Conservation (phyloP, 139 green algal species). For the Dunaliella primolecta region DNA sequence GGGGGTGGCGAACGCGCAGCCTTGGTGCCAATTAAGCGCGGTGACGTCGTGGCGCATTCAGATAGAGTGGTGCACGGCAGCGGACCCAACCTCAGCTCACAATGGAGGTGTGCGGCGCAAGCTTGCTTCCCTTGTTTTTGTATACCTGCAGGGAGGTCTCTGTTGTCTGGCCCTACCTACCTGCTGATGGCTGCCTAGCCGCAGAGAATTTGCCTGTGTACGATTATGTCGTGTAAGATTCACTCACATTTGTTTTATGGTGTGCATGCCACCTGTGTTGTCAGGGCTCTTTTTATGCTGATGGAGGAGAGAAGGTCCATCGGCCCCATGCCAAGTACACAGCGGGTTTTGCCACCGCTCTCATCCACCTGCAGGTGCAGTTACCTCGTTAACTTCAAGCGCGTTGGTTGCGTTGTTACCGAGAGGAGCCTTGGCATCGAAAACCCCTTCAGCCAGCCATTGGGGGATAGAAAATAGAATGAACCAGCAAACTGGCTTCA, state of each 20-base stretch:
- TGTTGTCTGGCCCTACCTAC: too few relatives aligned
- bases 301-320: too few relatives aligned
- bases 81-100: conserved; percentile 42
- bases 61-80: conserved; percentile 54
- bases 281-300: too few relatives aligned
- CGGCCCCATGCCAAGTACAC: too few relatives aligned
- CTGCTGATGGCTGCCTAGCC: too few relatives aligned
- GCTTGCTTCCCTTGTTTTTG: background rate
- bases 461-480: background rate
- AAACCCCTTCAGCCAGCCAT: background rate
- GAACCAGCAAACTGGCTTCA: too few relatives aligned
- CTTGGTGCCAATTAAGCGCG: conserved; percentile 40
- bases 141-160: too few relatives aligned
- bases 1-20: conserved; percentile 18
- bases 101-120: conserved; percentile 3
- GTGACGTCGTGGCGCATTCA: conserved; percentile 63
- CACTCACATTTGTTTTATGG: too few relatives aligned
- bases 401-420: background rate
- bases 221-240: too few relatives aligned
- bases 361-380: background rate
- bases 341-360: too few relatives aligned
- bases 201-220: too few relatives aligned
- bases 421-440: background rate
- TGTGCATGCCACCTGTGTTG: too few relatives aligned
- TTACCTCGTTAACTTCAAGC: conserved; percentile 9